These are phyloP conservation scores for Trichoderma guizhouense DNA, from an alignment of 2,329 filamentous ascomycete genomes.

Conservation along the genomic window DNA sequence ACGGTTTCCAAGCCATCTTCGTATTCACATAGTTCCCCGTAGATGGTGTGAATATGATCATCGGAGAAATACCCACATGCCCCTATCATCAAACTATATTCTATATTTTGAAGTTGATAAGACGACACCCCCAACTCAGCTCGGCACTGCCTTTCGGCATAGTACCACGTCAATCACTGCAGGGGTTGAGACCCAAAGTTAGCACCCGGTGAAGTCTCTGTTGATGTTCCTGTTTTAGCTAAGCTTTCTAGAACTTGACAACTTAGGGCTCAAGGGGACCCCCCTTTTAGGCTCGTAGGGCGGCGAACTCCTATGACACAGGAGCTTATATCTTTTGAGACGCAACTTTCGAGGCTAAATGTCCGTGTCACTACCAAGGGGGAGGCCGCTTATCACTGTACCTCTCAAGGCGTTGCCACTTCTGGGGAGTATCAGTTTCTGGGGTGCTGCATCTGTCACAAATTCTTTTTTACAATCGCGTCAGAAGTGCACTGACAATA, in stretches of 20 bases:
- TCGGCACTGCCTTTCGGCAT: not conserved
- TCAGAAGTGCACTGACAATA: not conserved
- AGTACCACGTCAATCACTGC: not conserved
- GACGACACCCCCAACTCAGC: not conserved
- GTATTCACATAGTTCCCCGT: not conserved
- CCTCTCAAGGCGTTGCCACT: not conserved
- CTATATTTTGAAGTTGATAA: not conserved
- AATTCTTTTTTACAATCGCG: not conserved
- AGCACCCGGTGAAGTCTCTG: not conserved
- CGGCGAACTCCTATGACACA: not conserved
- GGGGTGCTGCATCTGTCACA: not conserved
- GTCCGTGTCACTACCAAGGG: not conserved
- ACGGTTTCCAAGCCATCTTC: not conserved
- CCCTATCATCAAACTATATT: not conserved
- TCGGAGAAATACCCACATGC: not conserved
- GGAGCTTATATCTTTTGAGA: not conserved
- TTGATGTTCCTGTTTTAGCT: not conserved
- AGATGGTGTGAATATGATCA: not conserved
- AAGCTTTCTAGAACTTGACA: not conserved
- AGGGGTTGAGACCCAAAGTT: not conserved
- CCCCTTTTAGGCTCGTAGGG: not conserved
- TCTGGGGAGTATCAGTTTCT: not conserved
- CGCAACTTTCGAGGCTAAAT: conserved; percentile 2
- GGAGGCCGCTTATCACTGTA: not conserved
- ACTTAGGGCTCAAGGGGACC: not conserved